Evolutionary conservation across 2,329 filamentous ascomycete genomes (phyloP).

Genomic region (Lecanicillium sp.): DNA sequence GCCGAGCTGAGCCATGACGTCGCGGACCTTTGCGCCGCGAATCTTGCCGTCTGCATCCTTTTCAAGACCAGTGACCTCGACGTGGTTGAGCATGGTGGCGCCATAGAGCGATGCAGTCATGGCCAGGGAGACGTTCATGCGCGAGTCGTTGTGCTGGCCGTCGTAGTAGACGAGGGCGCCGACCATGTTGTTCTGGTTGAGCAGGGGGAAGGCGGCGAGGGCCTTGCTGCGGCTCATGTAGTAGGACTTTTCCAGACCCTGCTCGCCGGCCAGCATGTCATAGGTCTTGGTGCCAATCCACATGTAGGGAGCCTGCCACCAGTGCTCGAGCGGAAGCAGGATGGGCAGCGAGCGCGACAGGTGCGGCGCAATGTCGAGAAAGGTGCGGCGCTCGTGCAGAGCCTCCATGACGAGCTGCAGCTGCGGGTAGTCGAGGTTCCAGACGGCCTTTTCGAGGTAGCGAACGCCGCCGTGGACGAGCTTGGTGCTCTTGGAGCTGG

Average conservation of each 20-base stretch:
- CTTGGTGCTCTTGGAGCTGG: slow-evolving; percentile 82
- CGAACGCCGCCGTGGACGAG: slow-evolving; percentile 78
- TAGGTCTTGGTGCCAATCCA: slow-evolving; percentile 69
- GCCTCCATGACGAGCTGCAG: slow-evolving; percentile 75
- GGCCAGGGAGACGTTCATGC: slow-evolving; percentile 79
- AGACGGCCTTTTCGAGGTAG: slow-evolving; percentile 80
- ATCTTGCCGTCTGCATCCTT: slow-evolving; percentile 65
- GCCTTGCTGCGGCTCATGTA: slow-evolving; percentile 72
- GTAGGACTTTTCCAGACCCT: slow-evolving; percentile 78
- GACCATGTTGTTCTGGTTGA: slow-evolving; percentile 64
- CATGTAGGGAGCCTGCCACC: slow-evolving; percentile 76
- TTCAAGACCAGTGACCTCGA: slow-evolving; percentile 66
- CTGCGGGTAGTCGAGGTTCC: slow-evolving; percentile 79
- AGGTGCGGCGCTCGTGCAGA: slow-evolving; percentile 74
- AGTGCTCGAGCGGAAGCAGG: slow-evolving; percentile 73
- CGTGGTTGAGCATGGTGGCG: slow-evolving; percentile 71
- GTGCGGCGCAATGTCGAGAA: slow-evolving; percentile 75
- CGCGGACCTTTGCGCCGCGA: slow-evolving; percentile 50
- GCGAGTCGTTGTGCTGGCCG: slow-evolving; percentile 79
- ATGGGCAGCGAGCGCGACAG: slow-evolving; percentile 75
- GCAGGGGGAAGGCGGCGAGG: slow-evolving; percentile 69
- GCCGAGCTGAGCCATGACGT: slow-evolving; percentile 53
- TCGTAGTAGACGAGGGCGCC: slow-evolving; percentile 82
- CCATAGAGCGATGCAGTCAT: slow-evolving; percentile 76
- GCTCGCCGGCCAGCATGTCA: slow-evolving; percentile 71